Base-by-base conservation (phyloP, 164 flowering plant species). In the Euptelea pleiosperma region DNA sequence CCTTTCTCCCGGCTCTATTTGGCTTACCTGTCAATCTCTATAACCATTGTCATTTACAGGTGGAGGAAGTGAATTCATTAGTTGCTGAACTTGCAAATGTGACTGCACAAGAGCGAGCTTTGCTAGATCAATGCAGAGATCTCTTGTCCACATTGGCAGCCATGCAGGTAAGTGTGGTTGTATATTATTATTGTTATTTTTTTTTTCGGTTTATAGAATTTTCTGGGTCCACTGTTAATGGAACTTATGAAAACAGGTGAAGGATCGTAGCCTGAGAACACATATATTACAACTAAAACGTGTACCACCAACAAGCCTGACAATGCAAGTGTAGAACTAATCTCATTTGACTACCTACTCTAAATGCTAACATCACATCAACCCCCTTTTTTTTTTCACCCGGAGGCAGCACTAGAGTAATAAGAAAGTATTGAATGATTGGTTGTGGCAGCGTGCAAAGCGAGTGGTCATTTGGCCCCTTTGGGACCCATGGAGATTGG, bases 251-350 rank as follows among this genome's bases (percentile, higher is more conserved):
- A 49, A 62, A 16, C 84, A 91, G 98, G 94, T 84, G 31, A 78
- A 72, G 47, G 84, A 91, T 57, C 70, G 78, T 47, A 86, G 91
- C 70, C 65, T 85, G 72, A 81, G 77, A 73, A 73, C 82, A 53
- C 84, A 87, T 56, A 59, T 72, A 31, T 43, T 85, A 63, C 95
- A 87, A 69, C 64, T 71, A 63, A 70, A 70, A 59, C 76, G 65
- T 14, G 47, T 49, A 53, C 63, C 74, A 26, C n/a, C n/a, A n/a
- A 52, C 52, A 41, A 70, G 60, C 29, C 67, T 72, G 66, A 72
- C 71, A 34, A 51, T 50, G 37, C 40, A 61, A 61, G 29, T 55
- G 40, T 72, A 68, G 55, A 48, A 37, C 62, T 40, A 58, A 67
- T 57, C 60, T 61, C 61, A 16, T 49, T 40, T 62, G 55, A 65